phyloP scores from a whole-genome alignment of 2,329 filamentous ascomycete genomes.

The Diaporthe helianthi region DNA sequence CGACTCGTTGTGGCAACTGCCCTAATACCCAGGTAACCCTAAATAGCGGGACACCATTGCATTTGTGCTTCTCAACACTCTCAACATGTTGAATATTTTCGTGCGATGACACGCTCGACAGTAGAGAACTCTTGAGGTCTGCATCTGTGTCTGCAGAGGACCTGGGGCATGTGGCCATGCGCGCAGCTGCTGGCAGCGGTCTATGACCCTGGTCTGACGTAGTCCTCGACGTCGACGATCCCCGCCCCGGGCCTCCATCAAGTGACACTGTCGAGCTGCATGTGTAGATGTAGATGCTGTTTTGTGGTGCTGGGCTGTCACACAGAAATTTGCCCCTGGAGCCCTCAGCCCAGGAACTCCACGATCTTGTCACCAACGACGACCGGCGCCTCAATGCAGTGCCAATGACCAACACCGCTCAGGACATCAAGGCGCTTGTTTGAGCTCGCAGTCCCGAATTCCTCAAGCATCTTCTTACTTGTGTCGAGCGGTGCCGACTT shows the following conservation, averaged over 20 bases:
- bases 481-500: conserved; percentile 20
- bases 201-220: not conserved
- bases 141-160: not conserved
- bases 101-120: not conserved
- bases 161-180: too few species aligned
- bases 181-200: too few species aligned
- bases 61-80: too few species aligned
- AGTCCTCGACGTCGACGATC: not conserved
- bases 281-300: too few species aligned
- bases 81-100: too few species aligned
- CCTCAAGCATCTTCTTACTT: conserved; percentile 28
- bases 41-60: too few species aligned
- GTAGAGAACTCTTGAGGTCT: too few species aligned
- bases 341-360: not conserved
- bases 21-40: not conserved
- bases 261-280: not conserved
- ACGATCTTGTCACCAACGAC: conserved; percentile 15
- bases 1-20: not conserved
- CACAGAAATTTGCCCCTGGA: too few species aligned
- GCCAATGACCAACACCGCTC: conserved; percentile 30
- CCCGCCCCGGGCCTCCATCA: too few species aligned
- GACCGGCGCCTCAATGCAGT: conserved; percentile 27
- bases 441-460: not conserved
- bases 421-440: conserved; percentile 20
- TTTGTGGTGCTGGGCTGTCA: not conserved